Base-by-base conservation (phyloP, 1,139 yeast species). In the Geotrichum australiense region DNA sequence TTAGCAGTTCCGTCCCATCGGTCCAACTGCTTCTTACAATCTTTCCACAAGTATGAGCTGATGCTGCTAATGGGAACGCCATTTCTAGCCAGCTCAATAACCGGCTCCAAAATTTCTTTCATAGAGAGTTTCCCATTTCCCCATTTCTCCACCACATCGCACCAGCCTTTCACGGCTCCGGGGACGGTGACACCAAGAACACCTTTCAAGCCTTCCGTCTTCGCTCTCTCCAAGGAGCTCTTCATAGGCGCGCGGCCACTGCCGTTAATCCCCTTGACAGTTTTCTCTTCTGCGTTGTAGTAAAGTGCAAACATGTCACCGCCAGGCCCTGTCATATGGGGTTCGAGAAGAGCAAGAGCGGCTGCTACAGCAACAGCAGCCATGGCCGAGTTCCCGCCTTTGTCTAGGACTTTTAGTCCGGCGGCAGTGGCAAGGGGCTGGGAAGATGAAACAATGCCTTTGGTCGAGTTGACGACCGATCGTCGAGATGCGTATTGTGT, bases 351-450 rank as follows among this genome's bases (percentile, higher is more conserved):
- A 48, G 81, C 73, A 33, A 84, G 65, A 5, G 80, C 84, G 4
- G 94, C 91, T 5, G 87, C 76, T 23, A 79, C 76, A 0, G 91
- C 94, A 25, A 84, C 81, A 7, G 85, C 80, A 1, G 94, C 94
- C 58, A 56, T 76, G 8, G 84, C 84, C 43, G 89, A 81, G 57
- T 84, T 84, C 1, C 94, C 94, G 3, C 94, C 94, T 46, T 66
- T 64, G 19, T 73, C 75, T 16, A 84, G 67, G 31, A 84, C 73
- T 53, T 70, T 69, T 32, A 80, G 57, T 1, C 91, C 94, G 0
- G 87, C 91, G 2, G 84, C 76, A 44, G 78, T 76, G 25, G 94
- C 94, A 37, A 80, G 62, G 1, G 91, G 84, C 60, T 84, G 94
- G 0, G 87, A 67, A 1, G 89, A 78, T 1, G 85, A 70, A 2